Percentiles rank a stretch among this genome's conserved stretches.
Conservation (phyloP, 2,329 filamentous ascomycete species). For the Hypomyces rosellus region DNA sequence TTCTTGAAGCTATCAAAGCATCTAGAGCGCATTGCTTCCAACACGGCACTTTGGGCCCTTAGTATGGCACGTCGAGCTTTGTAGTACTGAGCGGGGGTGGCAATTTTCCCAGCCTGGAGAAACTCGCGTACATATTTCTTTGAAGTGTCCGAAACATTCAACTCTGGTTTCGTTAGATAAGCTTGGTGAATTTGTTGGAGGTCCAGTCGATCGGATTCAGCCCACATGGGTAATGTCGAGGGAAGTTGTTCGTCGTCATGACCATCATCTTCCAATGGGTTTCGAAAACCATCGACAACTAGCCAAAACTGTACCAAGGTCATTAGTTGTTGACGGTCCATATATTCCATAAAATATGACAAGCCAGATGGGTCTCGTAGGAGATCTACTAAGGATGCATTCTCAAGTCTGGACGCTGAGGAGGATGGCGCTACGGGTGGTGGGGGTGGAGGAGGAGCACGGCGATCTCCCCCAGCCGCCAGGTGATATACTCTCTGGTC, state of each 20-base stretch:
- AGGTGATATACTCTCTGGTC: slow-evolving; percentile 85
- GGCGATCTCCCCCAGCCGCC: slow-evolving; percentile 57
- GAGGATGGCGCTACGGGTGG: slow-evolving; percentile 17
- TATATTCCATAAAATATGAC: slow-evolving; percentile 99
- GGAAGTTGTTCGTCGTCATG: slow-evolving; percentile 52
- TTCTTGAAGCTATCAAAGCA: slow-evolving; percentile 84
- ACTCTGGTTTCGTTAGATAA: slow-evolving; percentile 75
- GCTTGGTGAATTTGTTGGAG: slow-evolving; percentile 86
- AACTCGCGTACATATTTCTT: slow-evolving; percentile 69
- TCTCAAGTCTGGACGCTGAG: slow-evolving; percentile 59
- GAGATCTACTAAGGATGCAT: slow-evolving; percentile 75
- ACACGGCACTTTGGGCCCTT: slow-evolving; percentile 70
- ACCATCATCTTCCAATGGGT: slow-evolving; percentile 78
- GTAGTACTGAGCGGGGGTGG: slow-evolving; percentile 75
- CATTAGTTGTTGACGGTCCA: slow-evolving; percentile 87
- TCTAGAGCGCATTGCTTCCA: slow-evolving; percentile 76
- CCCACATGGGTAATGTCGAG: slow-evolving; percentile 62
- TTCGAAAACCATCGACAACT: slow-evolving; percentile 92
- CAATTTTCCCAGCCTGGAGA: slow-evolving; percentile 67
- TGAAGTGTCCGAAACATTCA: slow-evolving; percentile 67
- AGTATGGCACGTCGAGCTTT: slow-evolving; percentile 76
- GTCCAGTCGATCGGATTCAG: slow-evolving; percentile 77
- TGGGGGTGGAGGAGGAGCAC: slow-evolving; percentile 21
- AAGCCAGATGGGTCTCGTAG: slow-evolving; percentile 83
- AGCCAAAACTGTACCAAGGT: slow-evolving; percentile 95